These are phyloP conservation scores for Smallanthus sonchifolius DNA, from an alignment of 129 eudicot genomes.

Conservation along the genomic window DNA sequence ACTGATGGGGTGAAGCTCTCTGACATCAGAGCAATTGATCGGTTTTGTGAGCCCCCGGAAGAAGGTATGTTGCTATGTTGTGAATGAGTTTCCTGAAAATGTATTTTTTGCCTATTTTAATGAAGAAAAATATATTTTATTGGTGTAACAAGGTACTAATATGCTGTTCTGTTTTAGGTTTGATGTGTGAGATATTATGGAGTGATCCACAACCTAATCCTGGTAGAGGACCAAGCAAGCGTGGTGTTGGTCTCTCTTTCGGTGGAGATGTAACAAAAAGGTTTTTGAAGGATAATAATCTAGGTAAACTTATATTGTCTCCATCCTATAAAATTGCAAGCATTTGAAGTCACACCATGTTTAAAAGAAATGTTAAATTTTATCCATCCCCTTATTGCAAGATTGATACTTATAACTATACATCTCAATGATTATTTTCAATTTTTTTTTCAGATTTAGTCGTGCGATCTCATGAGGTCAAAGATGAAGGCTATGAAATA, in stretches of 20 bases:
- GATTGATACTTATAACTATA: background rate
- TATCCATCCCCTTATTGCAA: background rate
- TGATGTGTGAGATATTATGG: slow-evolving; percentile 99
- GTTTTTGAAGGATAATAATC: slow-evolving; percentile 81
- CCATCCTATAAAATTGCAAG: background rate
- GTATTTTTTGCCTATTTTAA: background rate
- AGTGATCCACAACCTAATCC: slow-evolving; percentile 97
- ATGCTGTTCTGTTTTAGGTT: slow-evolving; percentile 42
- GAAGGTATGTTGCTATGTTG: slow-evolving; percentile 51
- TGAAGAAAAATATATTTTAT: background rate
- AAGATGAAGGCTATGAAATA: slow-evolving; percentile 95
- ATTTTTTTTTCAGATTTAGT: slow-evolving; percentile 56
- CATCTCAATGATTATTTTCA: background rate
- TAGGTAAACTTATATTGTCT: slow-evolving; percentile 44
- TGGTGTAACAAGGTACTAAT: background rate
- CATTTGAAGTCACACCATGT: background rate
- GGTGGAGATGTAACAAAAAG: slow-evolving; percentile 92
- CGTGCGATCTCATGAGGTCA: slow-evolving; percentile 97
- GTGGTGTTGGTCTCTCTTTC: slow-evolving; percentile 97
- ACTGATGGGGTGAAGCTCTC: slow-evolving; percentile 95
- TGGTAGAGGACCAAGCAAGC: slow-evolving; percentile 99
- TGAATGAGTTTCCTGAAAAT: background rate
- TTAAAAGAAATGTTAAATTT: background rate
- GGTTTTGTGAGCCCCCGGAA: slow-evolving; percentile 98
- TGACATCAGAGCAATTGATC: slow-evolving; percentile 82